Conservation (phyloP, 495 filamentous ascomycete species). For the Xylona heveae region DNA sequence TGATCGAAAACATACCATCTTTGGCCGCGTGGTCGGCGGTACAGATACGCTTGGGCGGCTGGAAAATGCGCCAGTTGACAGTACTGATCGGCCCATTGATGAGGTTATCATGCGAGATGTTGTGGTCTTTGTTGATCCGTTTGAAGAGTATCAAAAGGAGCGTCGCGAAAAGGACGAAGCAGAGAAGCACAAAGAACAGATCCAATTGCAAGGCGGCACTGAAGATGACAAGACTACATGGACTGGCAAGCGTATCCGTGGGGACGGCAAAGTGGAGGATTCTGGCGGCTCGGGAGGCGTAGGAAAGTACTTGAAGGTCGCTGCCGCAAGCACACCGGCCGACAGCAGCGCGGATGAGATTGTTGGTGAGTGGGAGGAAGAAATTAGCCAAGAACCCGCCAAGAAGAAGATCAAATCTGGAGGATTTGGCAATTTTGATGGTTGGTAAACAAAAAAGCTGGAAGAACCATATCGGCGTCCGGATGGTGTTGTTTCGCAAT, state of each 20-base stretch:
- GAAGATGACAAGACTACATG: conserved; percentile 77
- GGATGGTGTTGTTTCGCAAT: no score
- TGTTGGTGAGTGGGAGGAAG: conserved; percentile 31
- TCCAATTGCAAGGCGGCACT: conserved; percentile 24
- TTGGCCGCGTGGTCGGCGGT: conserved; percentile 65
- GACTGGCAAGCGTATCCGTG: conserved; percentile 50
- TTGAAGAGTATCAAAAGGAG: conserved; percentile 71
- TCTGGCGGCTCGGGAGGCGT: conserved; percentile 30
- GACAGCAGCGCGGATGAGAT: conserved; percentile 30
- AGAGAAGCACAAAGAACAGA: conserved; percentile 17
- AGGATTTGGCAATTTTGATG: conserved; percentile 89
- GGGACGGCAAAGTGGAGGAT: conserved; percentile 24
- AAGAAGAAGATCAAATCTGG: conserved; percentile 64
- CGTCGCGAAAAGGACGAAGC: conserved; percentile 23
- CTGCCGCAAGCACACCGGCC: conserved; percentile 16
- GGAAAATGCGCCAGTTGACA: conserved; percentile 45
- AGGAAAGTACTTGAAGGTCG: conserved; percentile 61
- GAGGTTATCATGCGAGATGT: conserved; percentile 64
- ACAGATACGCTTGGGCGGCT: conserved; percentile 46
- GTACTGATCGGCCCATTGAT: conserved; percentile 47
- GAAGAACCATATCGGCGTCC: no score
- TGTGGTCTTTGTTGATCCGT: conserved; percentile 80
- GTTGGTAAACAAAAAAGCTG: no score
- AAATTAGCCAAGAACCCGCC: conserved; percentile 40
- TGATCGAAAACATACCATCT: conserved; percentile 91